A percentile compares a stretch with the other conserved stretches of the same genome.
phyloP scores from a whole-genome alignment of 345 rosid species.

The Hevea brasiliensis region DNA sequence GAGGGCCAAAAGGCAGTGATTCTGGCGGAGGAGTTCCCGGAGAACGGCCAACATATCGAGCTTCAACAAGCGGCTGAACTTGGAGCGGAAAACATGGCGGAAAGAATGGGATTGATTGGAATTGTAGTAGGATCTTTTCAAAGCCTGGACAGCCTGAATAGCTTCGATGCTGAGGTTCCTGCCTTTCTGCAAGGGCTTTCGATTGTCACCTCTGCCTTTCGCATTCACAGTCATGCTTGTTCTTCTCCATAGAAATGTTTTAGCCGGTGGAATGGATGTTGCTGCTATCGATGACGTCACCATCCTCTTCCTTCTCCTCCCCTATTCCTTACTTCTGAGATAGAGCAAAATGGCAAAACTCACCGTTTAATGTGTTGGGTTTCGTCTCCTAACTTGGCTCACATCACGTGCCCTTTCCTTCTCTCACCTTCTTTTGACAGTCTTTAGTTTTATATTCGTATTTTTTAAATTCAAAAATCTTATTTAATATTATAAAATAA shows the following conservation, averaged over 20 bases:
- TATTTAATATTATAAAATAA: too few species aligned
- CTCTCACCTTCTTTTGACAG: too few species aligned
- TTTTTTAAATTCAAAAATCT: too few species aligned
- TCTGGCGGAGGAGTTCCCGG: slow-evolving; percentile 74
- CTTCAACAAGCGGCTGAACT: slow-evolving; percentile 69
- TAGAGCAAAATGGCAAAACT: too few species aligned
- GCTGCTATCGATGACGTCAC: too few species aligned
- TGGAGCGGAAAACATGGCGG: slow-evolving; percentile 42
- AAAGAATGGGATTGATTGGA: slow-evolving; percentile 8
- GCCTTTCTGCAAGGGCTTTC: slow-evolving; percentile 74
- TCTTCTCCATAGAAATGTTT: background rate
- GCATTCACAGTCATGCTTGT: background rate
- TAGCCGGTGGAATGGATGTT: too few species aligned
- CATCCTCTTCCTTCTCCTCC: too few species aligned
- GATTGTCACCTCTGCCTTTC: slow-evolving; percentile 33
- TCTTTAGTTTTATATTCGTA: too few species aligned
- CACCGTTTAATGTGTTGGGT: too few species aligned
- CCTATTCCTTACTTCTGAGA: too few species aligned
- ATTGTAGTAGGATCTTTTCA: slow-evolving; percentile 51
- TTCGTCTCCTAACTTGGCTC: too few species aligned
- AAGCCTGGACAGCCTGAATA: slow-evolving; percentile 70
- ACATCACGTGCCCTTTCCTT: too few species aligned
- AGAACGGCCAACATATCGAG: slow-evolving; percentile 81
- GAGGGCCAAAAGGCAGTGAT: slow-evolving; percentile 59
- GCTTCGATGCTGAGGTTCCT: slow-evolving; percentile 84